A percentile compares a stretch with the other conserved stretches of the same genome.
Conservation (phyloP, 148 eudicot species). For the Hydrangea macrophylla region DNA sequence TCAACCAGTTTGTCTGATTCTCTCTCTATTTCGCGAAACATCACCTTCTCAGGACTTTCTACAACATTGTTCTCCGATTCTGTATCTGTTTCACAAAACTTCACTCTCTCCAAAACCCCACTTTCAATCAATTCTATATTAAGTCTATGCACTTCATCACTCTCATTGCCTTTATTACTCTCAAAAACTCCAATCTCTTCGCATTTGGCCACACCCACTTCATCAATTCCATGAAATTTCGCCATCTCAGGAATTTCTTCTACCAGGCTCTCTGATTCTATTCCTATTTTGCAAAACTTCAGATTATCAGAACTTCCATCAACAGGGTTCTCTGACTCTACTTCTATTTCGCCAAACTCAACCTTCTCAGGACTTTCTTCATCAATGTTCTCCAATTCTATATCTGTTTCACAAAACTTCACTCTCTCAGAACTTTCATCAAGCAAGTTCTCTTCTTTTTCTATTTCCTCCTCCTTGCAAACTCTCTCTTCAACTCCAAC, state of each 20-base stretch:
- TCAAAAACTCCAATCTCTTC: conserved; percentile 11
- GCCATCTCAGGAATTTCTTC: neutral
- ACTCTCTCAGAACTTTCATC: conserved; percentile 16
- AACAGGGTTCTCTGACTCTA: too few species aligned
- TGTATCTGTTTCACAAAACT: too few species aligned
- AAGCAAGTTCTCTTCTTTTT: neutral
- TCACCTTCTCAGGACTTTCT: too few species aligned
- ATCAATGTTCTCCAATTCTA: too few species aligned
- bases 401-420: too few species aligned
- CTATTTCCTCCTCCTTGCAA: neutral
- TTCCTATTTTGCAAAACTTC: neutral
- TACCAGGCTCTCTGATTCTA: neutral
- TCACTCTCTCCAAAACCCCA: too few species aligned
- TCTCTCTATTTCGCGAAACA: neutral
- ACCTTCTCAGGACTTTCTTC: too few species aligned
- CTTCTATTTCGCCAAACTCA: too few species aligned
- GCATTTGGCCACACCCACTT: neutral
- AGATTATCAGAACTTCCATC: too few species aligned
- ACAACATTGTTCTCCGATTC: too few species aligned
- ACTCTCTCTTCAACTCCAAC: neutral
- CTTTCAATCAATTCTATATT: conserved; percentile 11
- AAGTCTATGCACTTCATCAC: neutral
- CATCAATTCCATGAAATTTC: neutral
- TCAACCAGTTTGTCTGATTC: neutral
- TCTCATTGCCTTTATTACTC: neutral